phyloP scores from a whole-genome alignment of 1,284 basidiomycete species.

The Sanghuangporus baumii region DNA sequence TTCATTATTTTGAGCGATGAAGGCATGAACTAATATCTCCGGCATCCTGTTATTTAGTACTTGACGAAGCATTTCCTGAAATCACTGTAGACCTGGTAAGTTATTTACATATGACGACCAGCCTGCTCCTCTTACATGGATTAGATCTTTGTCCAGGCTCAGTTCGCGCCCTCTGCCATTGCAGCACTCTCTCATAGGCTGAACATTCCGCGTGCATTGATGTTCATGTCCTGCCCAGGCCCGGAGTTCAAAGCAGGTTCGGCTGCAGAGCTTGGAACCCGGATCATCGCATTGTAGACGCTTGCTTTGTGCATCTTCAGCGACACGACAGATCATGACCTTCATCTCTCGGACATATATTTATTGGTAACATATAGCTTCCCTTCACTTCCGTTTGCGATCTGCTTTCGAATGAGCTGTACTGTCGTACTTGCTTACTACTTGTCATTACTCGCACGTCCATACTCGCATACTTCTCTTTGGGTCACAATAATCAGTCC shows the following conservation, averaged over 20 bases:
- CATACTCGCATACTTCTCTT: too few relatives aligned
- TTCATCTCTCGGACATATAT: too few relatives aligned
- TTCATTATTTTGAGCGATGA: slow-evolving; percentile 5
- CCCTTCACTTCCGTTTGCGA: too few relatives aligned
- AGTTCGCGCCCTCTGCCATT: slow-evolving; percentile 40
- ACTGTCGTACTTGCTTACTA: too few relatives aligned
- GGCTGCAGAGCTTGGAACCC: slow-evolving; percentile 42
- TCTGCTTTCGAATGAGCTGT: too few relatives aligned
- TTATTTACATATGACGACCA: background rate
- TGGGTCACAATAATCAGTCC: too few relatives aligned
- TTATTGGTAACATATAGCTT: too few relatives aligned
- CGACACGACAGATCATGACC: background rate
- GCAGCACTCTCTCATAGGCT: slow-evolving; percentile 40
- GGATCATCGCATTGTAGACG: slow-evolving; percentile 39
- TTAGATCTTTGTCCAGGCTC: slow-evolving; percentile 44
- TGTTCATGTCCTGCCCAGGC: slow-evolving; percentile 52
- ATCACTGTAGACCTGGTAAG: slow-evolving; percentile 26
- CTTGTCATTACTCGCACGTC: too few relatives aligned
- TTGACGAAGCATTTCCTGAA: slow-evolving; percentile 23
- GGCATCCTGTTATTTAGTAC: slow-evolving; percentile 16
- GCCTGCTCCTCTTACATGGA: background rate
- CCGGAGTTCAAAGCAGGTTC: slow-evolving; percentile 30
- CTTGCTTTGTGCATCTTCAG: too few relatives aligned
- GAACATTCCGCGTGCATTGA: slow-evolving; percentile 40
- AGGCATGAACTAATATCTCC: background rate